Conservation (phyloP, 495 filamentous ascomycete species). For the Entonaema liquescens region DNA sequence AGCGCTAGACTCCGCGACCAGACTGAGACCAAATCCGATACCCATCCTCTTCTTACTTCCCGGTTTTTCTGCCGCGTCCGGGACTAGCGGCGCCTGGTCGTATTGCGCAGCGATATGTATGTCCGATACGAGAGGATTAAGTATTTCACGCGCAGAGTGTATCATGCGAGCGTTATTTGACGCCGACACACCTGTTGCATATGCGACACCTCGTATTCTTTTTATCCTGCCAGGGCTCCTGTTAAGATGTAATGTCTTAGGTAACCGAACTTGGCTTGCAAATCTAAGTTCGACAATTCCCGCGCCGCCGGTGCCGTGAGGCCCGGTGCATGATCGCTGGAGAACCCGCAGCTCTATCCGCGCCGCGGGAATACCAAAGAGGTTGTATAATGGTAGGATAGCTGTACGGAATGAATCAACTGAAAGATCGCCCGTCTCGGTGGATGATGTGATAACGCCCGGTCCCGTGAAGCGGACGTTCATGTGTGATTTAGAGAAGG, state of each 20-base stretch:
- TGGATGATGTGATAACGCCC: conserved; percentile 92
- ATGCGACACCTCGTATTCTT: conserved; percentile 89
- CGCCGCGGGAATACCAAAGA: conserved; percentile 82
- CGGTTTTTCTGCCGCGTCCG: conserved; percentile 64
- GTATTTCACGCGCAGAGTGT: conserved; percentile 81
- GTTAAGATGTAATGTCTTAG: conserved; percentile 94
- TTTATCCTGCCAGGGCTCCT: conserved; percentile 81
- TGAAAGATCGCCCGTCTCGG: conserved; percentile 80
- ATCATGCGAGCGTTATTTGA: conserved; percentile 97
- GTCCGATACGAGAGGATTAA: conserved; percentile 86
- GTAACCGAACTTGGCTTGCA: conserved; percentile 87
- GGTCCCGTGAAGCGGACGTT: conserved; percentile 89
- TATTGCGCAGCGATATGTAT: conserved; percentile 78
- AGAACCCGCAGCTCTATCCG: conserved; percentile 89
- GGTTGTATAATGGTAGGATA: conserved; percentile 85
- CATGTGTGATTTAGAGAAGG: conserved; percentile 88
- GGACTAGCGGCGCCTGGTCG: conserved; percentile 76
- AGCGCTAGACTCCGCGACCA: conserved; percentile 91
- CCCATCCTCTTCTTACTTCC: conserved; percentile 58
- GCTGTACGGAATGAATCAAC: conserved; percentile 94
- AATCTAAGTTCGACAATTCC: conserved; percentile 93
- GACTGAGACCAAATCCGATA: conserved; percentile 87
- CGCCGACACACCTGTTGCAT: conserved; percentile 85
- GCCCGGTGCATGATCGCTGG: conserved; percentile 76
- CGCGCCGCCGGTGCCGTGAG: conserved; percentile 77